Base-by-base conservation (phyloP, 352 stramenopile genomes). In the Phytophthora hybrid region DNA sequence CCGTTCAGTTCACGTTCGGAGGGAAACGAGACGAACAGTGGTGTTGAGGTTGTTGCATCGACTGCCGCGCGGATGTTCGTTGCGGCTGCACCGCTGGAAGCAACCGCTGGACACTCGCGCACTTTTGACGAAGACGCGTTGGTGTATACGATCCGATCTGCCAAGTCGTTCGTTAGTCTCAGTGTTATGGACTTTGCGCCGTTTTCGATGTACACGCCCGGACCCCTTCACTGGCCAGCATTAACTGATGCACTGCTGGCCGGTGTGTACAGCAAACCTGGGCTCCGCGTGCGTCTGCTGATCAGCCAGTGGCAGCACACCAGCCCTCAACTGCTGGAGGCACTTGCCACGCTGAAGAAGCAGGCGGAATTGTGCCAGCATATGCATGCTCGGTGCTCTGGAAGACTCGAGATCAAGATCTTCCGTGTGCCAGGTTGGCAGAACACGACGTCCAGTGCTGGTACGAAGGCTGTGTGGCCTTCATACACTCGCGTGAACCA, bases 101-200 rank as follows among this genome's bases (percentile, higher is more conserved):
- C 74, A 10, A 93, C 88, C 1, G 83, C 76, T 31, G 70, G 49
- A 0, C 63, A 75, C 57, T 87, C 84, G 6, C 74, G 88, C 41
- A 69, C 83, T 13, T 91, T 92, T 66, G 88, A 95, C 60, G 83
- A 93, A 69, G 83, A 94, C 39, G 75, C 86, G 29, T 71, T 93
- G 19, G 81, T 93, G 47, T 93, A 93, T 47, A 94, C 84, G 39
- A 94, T 95, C 57, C 73, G 67, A 46, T 85, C 79, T 19, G 89
- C 87, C 13, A 77, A 76, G 32, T 77, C 71, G 19, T 81, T 80
- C 11, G 73, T 95, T 37, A 83, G 76, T 54, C 76, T 96, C 18
- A 96, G 87, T 57, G 89, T 96, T 39, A 96, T 96, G 89, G 89
- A 96, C 69, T 96, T 94, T 61, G 69, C 68, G 31, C 81, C 89